Evolutionary conservation across 2,329 filamentous ascomycete species (phyloP).

Genomic region (Aspergillus brunneoviolaceus): DNA sequence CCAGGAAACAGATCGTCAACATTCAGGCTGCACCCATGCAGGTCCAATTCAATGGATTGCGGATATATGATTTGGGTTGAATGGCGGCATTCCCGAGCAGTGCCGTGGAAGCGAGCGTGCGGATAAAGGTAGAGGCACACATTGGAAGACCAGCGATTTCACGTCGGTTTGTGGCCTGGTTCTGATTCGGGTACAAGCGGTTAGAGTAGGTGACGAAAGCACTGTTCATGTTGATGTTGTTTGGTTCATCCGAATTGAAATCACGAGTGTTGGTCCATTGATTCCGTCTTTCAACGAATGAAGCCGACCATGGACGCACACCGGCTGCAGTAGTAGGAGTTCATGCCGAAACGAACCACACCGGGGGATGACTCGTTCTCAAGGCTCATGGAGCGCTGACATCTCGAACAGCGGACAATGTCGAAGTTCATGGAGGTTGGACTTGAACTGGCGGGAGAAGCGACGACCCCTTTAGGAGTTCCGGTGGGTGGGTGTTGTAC

Average conservation of each 20-base stretch:
- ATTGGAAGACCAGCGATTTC: slow-evolving; percentile 6
- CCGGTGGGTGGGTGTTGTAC: slow-evolving; percentile 31
- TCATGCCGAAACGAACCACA: slow-evolving; percentile 49
- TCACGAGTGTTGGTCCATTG: neutral
- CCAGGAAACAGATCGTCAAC: neutral
- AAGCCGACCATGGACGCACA: slow-evolving; percentile 48
- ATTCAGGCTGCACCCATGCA: neutral
- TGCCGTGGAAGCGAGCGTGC: slow-evolving; percentile 12
- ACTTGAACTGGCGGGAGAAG: slow-evolving; percentile 26
- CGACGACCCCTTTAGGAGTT: slow-evolving; percentile 23
- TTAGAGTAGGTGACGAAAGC: slow-evolving; percentile 1
- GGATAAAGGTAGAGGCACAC: slow-evolving; percentile 6
- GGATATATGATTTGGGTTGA: slow-evolving; percentile 17
- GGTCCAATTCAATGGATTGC: neutral
- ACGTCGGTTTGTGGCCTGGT: neutral
- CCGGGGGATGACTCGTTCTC: slow-evolving; percentile 36
- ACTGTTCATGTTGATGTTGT: slow-evolving; percentile 1
- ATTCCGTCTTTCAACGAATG: slow-evolving; percentile 31
- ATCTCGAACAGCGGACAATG: slow-evolving; percentile 49
- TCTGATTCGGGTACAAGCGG: neutral
- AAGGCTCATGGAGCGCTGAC: slow-evolving; percentile 49
- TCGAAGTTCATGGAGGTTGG: slow-evolving; percentile 33
- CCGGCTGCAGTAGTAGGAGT: slow-evolving; percentile 50
- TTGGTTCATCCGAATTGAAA: neutral
- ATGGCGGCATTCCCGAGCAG: slow-evolving; percentile 12